A percentile compares a stretch with the other conserved stretches of the same genome.
These are phyloP conservation scores for Phytophthora hibernalis DNA, from an alignment of 352 stramenopile species.

Conservation along the genomic window DNA sequence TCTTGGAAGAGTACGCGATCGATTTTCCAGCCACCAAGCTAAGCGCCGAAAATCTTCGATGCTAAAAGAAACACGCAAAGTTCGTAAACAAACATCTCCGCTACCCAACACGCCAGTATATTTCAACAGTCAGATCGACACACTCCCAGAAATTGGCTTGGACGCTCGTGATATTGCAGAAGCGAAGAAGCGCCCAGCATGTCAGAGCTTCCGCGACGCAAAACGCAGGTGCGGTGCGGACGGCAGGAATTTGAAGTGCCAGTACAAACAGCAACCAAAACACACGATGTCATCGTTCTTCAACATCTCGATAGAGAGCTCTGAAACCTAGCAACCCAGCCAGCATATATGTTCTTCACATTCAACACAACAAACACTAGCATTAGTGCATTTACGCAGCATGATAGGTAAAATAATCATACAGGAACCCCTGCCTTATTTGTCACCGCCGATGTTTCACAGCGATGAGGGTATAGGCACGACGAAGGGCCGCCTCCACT, in stretches of 20 bases:
- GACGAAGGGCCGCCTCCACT: too few relatives aligned
- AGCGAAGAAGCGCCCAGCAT: neutral
- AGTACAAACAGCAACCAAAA: neutral
- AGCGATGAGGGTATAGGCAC: too few relatives aligned
- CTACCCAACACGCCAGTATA: neutral
- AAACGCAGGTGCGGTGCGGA: neutral
- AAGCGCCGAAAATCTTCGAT: neutral
- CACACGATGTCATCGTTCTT: neutral
- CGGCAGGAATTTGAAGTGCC: neutral
- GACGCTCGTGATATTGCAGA: too few relatives aligned
- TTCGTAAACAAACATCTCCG: too few relatives aligned
- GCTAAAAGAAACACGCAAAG: neutral
- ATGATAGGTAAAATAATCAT: too few relatives aligned
- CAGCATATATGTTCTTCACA: too few relatives aligned
- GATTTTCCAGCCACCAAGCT: neutral
- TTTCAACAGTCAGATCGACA: neutral
- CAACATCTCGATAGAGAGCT: too few relatives aligned
- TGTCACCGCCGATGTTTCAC: too few relatives aligned
- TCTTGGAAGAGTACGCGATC: neutral
- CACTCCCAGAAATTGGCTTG: neutral
- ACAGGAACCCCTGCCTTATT: too few relatives aligned
- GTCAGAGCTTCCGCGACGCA: neutral
- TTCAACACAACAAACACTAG: too few relatives aligned
- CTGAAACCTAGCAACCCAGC: too few relatives aligned
- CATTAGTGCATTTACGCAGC: too few relatives aligned